These are phyloP conservation scores for Melaleuca quinquenervia DNA, from an alignment of 345 rosid genomes.

Conservation along the genomic window DNA sequence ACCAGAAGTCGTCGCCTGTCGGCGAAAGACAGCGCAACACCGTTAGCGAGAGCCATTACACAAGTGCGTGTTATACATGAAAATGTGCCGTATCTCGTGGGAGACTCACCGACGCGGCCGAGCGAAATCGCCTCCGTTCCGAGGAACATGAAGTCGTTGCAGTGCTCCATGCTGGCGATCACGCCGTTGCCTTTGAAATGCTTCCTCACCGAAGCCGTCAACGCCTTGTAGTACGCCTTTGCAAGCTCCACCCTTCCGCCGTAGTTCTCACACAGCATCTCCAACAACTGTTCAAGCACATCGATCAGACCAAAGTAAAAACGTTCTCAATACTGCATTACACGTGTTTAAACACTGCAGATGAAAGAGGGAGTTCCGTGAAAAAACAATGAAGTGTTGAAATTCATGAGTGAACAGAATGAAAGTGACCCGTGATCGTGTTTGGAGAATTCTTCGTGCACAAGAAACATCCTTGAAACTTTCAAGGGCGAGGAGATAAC, in stretches of 20 bases:
- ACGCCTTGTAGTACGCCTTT: slow-evolving; percentile 66
- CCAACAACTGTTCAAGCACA: slow-evolving; percentile 40
- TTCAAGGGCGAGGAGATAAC: not conserved
- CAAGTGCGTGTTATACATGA: not conserved
- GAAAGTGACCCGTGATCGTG: too few relatives aligned
- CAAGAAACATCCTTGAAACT: not conserved
- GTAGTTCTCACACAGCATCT: slow-evolving; percentile 74
- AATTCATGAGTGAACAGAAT: too few relatives aligned
- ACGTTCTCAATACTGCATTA: not conserved
- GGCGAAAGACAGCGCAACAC: not conserved
- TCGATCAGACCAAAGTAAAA: not conserved
- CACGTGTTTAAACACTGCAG: too few relatives aligned
- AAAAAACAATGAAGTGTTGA: too few relatives aligned
- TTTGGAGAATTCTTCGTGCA: too few relatives aligned
- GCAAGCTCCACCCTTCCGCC: slow-evolving; percentile 96
- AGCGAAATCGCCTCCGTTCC: slow-evolving; percentile 92
- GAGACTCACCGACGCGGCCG: slow-evolving; percentile 85
- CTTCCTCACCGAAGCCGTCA: slow-evolving; percentile 66
- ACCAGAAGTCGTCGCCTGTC: slow-evolving; percentile 96
- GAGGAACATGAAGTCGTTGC: slow-evolving; percentile 96
- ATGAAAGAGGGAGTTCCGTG: too few relatives aligned
- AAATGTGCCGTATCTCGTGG: not conserved
- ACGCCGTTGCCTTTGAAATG: slow-evolving; percentile 94
- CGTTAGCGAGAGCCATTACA: not conserved
- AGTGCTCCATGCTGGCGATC: slow-evolving; percentile 96